Evolutionary conservation across 2,329 filamentous ascomycete genomes (phyloP).

Genomic region (Grosmannia huntii): DNA sequence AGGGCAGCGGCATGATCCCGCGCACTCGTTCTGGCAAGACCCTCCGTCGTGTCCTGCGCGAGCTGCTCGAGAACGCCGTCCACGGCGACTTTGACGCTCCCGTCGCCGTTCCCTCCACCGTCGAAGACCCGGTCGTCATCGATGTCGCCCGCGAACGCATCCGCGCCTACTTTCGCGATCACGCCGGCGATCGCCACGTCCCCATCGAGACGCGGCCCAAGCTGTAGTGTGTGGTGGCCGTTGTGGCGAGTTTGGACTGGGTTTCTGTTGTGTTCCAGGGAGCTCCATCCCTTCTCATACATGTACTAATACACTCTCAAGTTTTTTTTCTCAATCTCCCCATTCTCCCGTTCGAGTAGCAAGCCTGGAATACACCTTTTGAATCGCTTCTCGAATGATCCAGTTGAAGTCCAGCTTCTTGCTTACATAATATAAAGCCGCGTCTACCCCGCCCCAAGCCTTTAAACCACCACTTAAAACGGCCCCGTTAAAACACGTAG

Average conservation of each 20-base stretch:
- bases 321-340: background rate
- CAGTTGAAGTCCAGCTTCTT: too few species aligned
- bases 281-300: background rate
- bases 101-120: conserved; percentile 67
- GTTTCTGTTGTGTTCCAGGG: background rate
- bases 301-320: background rate
- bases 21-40: conserved; percentile 92
- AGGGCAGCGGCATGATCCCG: conserved; percentile 76
- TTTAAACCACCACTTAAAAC: background rate
- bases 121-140: conserved; percentile 68
- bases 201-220: conserved; percentile 36
- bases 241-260: background rate
- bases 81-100: conserved; percentile 59
- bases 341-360: background rate
- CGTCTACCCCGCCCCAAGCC: background rate
- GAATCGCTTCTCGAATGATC: background rate
- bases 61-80: conserved; percentile 72
- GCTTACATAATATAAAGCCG: background rate
- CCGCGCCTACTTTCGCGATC: conserved; percentile 58
- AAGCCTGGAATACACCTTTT: background rate
- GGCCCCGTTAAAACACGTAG: conserved; percentile 1
- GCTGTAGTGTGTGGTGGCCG: conserved; percentile 23
- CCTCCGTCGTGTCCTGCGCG: conserved; percentile 64
- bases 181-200: conserved; percentile 24
- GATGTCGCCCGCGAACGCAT: conserved; percentile 60